Conservation (phyloP, 2,329 filamentous ascomycete genomes). For the Aspergillus pseudoviridinutans region DNA sequence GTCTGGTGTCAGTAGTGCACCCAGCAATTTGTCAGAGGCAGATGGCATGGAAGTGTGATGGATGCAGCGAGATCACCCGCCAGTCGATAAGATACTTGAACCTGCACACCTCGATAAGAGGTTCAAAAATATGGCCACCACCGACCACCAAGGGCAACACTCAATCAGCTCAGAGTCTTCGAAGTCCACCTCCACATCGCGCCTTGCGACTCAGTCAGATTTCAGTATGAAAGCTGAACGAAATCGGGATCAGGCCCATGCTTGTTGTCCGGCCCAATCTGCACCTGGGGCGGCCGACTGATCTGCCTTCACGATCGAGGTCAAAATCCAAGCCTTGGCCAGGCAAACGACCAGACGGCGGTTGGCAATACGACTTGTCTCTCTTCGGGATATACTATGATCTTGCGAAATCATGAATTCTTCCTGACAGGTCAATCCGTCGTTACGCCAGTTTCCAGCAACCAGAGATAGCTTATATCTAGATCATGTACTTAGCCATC, state of each 20-base stretch:
- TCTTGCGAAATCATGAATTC: neutral
- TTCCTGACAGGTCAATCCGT: neutral
- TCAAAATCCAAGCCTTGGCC: neutral
- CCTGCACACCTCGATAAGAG: neutral
- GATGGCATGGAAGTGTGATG: slow-evolving; percentile 36
- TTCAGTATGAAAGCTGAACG: neutral
- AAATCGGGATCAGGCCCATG: neutral
- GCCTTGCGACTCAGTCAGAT: neutral
- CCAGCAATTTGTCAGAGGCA: slow-evolving; percentile 37
- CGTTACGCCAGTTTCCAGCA: neutral
- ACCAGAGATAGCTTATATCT: neutral
- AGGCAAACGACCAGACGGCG: neutral
- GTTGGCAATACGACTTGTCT: neutral
- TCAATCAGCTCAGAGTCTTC: neutral
- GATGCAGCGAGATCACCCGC: neutral
- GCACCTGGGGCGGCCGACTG: too few species aligned
- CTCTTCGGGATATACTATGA: neutral
- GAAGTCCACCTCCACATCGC: neutral
- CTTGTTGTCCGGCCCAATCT: neutral
- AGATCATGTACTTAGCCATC: neutral
- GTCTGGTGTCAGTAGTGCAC: slow-evolving; percentile 38
- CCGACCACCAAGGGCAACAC: neutral
- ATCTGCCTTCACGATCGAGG: neutral
- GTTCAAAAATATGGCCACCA: neutral
- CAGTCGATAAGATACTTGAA: neutral